phyloP scores from a whole-genome alignment of 345 rosid genomes.

The Aquilaria sinensis region DNA sequence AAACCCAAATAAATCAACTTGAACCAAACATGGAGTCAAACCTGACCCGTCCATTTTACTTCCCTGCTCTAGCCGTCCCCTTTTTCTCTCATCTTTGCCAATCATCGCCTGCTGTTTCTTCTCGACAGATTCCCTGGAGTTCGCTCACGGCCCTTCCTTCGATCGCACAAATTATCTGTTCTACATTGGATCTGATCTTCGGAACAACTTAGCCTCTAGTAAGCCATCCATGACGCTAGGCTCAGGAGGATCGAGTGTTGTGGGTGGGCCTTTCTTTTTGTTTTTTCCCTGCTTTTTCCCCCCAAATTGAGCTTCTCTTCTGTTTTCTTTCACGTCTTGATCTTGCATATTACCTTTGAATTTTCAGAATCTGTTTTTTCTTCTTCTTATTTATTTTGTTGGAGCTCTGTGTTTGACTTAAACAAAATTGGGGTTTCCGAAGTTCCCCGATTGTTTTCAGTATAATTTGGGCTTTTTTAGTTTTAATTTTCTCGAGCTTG shows the following conservation, averaged over 20 bases:
- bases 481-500: no score
- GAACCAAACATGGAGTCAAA: no score
- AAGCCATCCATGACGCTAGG: slow-evolving; percentile 66
- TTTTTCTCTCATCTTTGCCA: slow-evolving; percentile 15
- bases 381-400: neutral
- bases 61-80: no score
- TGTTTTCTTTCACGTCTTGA: slow-evolving; percentile 2
- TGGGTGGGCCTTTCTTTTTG: slow-evolving; percentile 33
- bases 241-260: slow-evolving; percentile 88
- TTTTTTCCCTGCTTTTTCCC: neutral
- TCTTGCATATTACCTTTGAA: slow-evolving; percentile 11
- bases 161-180: neutral
- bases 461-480: no score
- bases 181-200: slow-evolving; percentile 36
- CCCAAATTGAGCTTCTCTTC: no score
- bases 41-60: no score
- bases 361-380: slow-evolving; percentile 1
- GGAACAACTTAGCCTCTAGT: slow-evolving; percentile 11
- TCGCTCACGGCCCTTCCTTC: neutral
- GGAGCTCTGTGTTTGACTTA: neutral
- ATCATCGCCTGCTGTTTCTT: neutral
- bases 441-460: neutral
- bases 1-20: no score
- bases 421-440: slow-evolving; percentile 2
- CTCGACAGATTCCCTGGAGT: slow-evolving; percentile 22